Percentiles rank a stretch among this genome's conserved stretches.
Conservation (phyloP, 2,329 filamentous ascomycete species). For the Coniochaeta ligniaria region DNA sequence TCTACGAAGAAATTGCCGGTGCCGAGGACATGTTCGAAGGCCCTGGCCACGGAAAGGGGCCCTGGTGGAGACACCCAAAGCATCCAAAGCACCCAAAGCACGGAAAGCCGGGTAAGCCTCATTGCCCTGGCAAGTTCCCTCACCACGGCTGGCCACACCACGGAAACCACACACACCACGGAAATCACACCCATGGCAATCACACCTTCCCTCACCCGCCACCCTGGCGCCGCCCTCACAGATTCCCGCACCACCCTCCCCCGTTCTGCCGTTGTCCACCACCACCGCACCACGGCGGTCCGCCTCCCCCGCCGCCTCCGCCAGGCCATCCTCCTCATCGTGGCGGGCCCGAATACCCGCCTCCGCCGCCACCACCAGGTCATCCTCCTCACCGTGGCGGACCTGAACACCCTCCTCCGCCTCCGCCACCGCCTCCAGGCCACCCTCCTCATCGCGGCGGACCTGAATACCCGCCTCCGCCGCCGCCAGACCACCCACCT, state of each 20-base stretch:
- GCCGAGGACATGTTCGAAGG: constrained; percentile 6
- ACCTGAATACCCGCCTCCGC: constrained; percentile 5
- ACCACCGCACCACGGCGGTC: constrained; percentile 13
- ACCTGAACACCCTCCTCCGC: too few species aligned
- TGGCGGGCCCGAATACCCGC: constrained; percentile 5
- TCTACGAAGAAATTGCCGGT: constrained; percentile 21
- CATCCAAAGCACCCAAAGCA: constrained; percentile 11
- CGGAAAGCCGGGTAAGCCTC: constrained; percentile 7
- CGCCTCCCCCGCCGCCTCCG: constrained; percentile 19
- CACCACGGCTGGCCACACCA: constrained; percentile 9
- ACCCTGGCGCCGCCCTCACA: constrained; percentile 8
- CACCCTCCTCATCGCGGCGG: constrained; percentile 7
- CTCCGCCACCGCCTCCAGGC: constrained; percentile 18
- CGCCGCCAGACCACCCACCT: constrained; percentile 5
- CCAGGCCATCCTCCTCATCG: constrained; percentile 11
- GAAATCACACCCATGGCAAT: constrained; percentile 18
- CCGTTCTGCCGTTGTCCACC: constrained; percentile 21
- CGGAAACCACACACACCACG: constrained; percentile 8
- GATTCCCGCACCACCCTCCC: constrained; percentile 14
- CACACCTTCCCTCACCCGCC: constrained; percentile 16
- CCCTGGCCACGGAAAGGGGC: constrained; percentile 10
- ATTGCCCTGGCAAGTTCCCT: neutral
- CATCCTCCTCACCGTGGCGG: too few species aligned
- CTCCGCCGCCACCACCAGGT: too few species aligned
- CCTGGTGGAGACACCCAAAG: constrained; percentile 4